A percentile compares a stretch with the other conserved stretches of the same genome.
These are phyloP conservation scores for Endoconidiophora laricicola DNA, from an alignment of 2,329 filamentous ascomycete species.

Conservation along the genomic window DNA sequence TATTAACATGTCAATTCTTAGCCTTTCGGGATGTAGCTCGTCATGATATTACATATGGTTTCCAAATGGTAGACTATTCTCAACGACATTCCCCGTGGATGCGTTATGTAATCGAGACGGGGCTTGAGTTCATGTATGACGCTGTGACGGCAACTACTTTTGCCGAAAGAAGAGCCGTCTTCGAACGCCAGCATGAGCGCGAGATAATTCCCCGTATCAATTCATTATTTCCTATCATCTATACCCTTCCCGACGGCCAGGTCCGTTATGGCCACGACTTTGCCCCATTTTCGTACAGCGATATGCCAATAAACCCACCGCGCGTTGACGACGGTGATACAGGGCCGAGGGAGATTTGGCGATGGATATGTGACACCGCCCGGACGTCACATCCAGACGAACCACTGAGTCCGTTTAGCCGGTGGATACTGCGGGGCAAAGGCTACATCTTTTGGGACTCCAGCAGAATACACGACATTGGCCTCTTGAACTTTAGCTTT, in stretches of 20 bases:
- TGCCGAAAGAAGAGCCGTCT: background rate
- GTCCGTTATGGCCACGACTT: constrained; percentile 9
- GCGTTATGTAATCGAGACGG: constrained; percentile 10
- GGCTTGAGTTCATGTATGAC: constrained; percentile 8
- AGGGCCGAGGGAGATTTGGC: constrained; percentile 9
- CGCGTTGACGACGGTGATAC: background rate
- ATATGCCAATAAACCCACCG: background rate
- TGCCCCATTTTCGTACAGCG: constrained; percentile 4
- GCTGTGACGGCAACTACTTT: constrained; percentile 1
- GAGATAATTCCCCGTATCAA: constrained; percentile 6
- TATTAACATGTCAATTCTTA: constrained; percentile 2
- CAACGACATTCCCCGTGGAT: constrained; percentile 8
- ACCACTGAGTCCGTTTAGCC: constrained; percentile 3
- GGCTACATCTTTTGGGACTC: constrained; percentile 12
- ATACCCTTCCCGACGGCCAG: background rate
- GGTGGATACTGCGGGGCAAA: constrained; percentile 4
- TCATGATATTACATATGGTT: constrained; percentile 11
- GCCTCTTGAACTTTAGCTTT: background rate
- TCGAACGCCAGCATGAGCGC: constrained; percentile 3
- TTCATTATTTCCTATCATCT: constrained; percentile 7
- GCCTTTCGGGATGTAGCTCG: constrained; percentile 13
- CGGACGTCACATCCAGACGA: background rate
- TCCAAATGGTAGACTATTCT: constrained; percentile 7
- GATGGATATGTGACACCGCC: constrained; percentile 4
- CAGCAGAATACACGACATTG: background rate